Base-by-base conservation (phyloP, 331 rosid species). In the Phaseolus coccineus region DNA sequence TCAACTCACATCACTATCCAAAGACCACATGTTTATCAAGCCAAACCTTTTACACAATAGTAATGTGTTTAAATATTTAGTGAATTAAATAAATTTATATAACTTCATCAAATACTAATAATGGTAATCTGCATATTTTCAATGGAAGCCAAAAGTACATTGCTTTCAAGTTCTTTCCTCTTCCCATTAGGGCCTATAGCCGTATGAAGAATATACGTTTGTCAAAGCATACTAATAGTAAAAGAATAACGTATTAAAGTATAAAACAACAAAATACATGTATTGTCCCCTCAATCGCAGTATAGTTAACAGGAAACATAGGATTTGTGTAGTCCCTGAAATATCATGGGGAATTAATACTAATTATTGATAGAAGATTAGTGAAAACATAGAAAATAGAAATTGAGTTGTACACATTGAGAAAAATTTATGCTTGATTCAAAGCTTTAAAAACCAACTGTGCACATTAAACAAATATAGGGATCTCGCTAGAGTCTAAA, bases 281-380 rank as follows among this genome's bases (percentile, higher is more conserved):
- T 63, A 71, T 74, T 61, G 85, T 51, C 69, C 96, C 94, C 42
- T 91, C 94, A 44, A 91, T 89, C 61, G 94, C 92, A 81, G 92
- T 83, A 52, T 89, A 89, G 85, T 91, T 91, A 80, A 91, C 96
- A 53, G 96, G 96, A 73, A 91, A 94, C 85, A 83, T 87, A 2
- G 96, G 96, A 83, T 91, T 91, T 72, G 96, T 89, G 68, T 91
- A 91, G 79, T 91, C 97, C 89, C 97, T 92, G 89, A 63, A 84
- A 59, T 37, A 30, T 71, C 79, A 84, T 47, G 46, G 87, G 31
- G 19, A 78, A 42, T n/a, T 44, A 73, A 3, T 40, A 31, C 42
- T 50, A 50, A 73, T 46, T 1, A 39, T 71, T 55, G 11, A 72
- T 42, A 24, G 46, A 58, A 57, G 24, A 25, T 47, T 15, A 59